Percentiles rank a stretch among this genome's conserved stretches.
These are phyloP conservation scores for Skeletonema marinoi DNA, from an alignment of 108 stramenopile genomes.

Conservation along the genomic window DNA sequence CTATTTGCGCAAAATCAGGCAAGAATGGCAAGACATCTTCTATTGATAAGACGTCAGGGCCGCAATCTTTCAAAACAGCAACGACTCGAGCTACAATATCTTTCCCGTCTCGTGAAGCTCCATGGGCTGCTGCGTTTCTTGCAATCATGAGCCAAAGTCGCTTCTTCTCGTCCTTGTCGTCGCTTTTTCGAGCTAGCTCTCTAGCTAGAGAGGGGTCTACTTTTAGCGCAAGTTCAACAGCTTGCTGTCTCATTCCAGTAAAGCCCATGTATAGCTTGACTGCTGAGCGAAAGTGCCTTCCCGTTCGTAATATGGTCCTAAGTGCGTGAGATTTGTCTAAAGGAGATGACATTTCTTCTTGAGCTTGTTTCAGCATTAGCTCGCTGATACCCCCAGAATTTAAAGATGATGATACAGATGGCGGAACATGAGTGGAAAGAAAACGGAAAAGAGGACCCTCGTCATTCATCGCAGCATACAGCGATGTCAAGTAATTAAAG, in stretches of 20 bases:
- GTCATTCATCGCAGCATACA: constrained; percentile 79
- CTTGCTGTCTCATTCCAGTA: constrained; percentile 83
- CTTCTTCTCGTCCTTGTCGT: constrained; percentile 76
- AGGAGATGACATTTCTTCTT: constrained; percentile 57
- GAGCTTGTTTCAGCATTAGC: constrained; percentile 32
- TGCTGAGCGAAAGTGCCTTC: constrained; percentile 85
- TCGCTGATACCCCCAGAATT: constrained; percentile 13
- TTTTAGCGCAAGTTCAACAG: constrained; percentile 85
- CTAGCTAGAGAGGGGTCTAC: constrained; percentile 83
- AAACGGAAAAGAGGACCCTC: constrained; percentile 83
- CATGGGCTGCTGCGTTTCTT: constrained; percentile 68
- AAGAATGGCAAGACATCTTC: constrained; percentile 75
- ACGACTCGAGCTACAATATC: constrained; percentile 86
- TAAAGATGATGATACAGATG: constrained; percentile 29
- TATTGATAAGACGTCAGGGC: constrained; percentile 86
- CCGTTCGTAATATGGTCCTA: constrained; percentile 70
- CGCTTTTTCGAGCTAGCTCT: constrained; percentile 80
- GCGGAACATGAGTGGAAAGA: constrained; percentile 75
- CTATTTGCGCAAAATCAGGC: constrained; percentile 88
- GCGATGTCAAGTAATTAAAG: constrained; percentile 74
- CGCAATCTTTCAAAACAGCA: constrained; percentile 82
- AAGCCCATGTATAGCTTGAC: constrained; percentile 90
- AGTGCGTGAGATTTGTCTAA: constrained; percentile 83
- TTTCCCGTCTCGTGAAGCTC: constrained; percentile 61
- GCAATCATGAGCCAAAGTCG: constrained; percentile 93